A percentile compares a stretch with the other conserved stretches of the same genome.
These are phyloP conservation scores for Pulveroboletus sp. DNA, from an alignment of 768 basidiomycete species.

Conservation along the genomic window DNA sequence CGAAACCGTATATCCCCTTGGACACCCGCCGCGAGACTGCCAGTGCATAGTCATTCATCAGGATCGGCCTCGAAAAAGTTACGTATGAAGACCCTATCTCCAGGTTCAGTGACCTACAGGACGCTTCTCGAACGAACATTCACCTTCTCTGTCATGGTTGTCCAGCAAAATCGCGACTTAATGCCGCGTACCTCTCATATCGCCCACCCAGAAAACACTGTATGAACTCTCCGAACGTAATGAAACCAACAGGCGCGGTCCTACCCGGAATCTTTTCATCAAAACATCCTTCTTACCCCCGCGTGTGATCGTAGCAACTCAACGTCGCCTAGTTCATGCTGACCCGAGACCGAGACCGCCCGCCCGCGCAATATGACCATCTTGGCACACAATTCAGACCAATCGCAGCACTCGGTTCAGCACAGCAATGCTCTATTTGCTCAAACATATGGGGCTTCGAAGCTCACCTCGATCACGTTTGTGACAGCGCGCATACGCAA, in stretches of 20 bases:
- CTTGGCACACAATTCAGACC: not conserved
- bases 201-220: not conserved
- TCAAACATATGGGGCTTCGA: constrained; percentile 7
- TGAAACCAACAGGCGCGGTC: constrained; percentile 4
- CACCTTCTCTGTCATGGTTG: not conserved
- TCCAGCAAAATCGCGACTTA: constrained; percentile 1
- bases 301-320: not conserved
- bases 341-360: not conserved
- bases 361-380: not conserved
- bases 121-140: not conserved
- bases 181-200: constrained; percentile 9
- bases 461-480: constrained; percentile 1
- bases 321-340: not conserved
- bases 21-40: not conserved
- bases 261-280: not conserved
- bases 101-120: not conserved
- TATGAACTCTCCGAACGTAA: constrained; percentile 9
- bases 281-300: constrained; percentile 7
- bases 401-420: not conserved
- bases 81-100: not conserved
- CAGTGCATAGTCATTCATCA: not conserved
- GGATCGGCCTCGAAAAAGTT: not conserved
- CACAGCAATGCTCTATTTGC: constrained; percentile 10
- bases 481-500: not conserved
- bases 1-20: constrained; percentile 1